These are phyloP conservation scores for Dacryopinax primogenitus DNA, from an alignment of 768 basidiomycete species.

Conservation along the genomic window DNA sequence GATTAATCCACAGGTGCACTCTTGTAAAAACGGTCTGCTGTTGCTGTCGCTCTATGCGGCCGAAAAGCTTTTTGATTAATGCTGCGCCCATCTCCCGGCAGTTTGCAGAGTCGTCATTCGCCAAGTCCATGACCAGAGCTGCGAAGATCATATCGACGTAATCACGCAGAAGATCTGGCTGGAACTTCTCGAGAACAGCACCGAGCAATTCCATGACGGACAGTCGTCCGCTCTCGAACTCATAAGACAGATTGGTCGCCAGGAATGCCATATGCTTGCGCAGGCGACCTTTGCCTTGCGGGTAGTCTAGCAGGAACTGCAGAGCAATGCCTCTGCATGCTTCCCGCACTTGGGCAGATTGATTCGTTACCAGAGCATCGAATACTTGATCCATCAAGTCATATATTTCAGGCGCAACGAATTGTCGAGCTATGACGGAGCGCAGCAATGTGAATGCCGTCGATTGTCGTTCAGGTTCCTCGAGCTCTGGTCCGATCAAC, in stretches of 20 bases:
- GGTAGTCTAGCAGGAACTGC: conserved; percentile 93
- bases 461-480: conserved; percentile 74
- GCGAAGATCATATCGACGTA: conserved; percentile 84
- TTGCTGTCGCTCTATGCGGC: conserved; percentile 48
- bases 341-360: conserved; percentile 82
- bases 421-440: conserved; percentile 78
- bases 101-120: conserved; percentile 83
- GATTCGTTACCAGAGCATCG: conserved; percentile 84
- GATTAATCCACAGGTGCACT: conserved; percentile 65
- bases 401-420: conserved; percentile 92
- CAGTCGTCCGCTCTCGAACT: conserved; percentile 74
- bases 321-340: conserved; percentile 77
- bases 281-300: conserved; percentile 84
- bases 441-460: conserved; percentile 80
- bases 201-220: conserved; percentile 92
- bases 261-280: conserved; percentile 82
- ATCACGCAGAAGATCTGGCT: conserved; percentile 55
- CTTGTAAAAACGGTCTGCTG: conserved; percentile 49
- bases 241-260: conserved; percentile 81
- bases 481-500: conserved; percentile 75
- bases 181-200: conserved; percentile 75
- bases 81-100: conserved; percentile 81
- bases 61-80: conserved; percentile 64
- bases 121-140: conserved; percentile 79
- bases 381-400: conserved; percentile 90